Conservation (phyloP, 805 yeast genomes). For the Kodamaea nitidulidarum region DNA sequence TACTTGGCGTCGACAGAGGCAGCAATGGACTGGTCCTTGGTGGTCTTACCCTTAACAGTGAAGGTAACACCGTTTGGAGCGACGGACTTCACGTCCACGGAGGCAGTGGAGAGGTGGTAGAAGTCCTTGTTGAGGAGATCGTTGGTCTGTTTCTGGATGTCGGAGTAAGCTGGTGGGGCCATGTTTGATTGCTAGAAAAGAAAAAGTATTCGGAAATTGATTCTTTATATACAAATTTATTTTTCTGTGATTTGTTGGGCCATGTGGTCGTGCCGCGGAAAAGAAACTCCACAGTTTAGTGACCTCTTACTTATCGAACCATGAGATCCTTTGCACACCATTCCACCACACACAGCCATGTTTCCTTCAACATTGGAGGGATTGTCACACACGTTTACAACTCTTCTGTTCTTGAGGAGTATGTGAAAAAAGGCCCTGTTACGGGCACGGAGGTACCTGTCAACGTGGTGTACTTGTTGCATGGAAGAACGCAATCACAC, state of each 20-base stretch:
- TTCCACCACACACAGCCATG: conserved; percentile 3
- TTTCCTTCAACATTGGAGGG: conserved; percentile 38
- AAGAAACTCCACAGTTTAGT: conserved; percentile 2
- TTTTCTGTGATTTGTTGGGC: conserved; percentile 10
- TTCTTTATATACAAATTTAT: conserved; percentile 4
- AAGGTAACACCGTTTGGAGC: conserved; percentile 97
- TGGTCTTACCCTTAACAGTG: conserved; percentile 87
- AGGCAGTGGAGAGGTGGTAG: conserved; percentile 85
- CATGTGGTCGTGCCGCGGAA: conserved; percentile 5
- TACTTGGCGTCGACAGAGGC: conserved; percentile 90
- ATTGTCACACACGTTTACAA: conserved; percentile 44
- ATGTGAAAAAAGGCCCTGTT: conserved; percentile 16
- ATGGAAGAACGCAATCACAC: conserved; percentile 43
- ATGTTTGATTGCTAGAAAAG: conserved; percentile 16
- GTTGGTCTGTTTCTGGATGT: conserved; percentile 88
- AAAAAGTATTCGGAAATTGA: conserved; percentile 4
- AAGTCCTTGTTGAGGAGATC: conserved; percentile 87
- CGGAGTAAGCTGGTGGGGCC: conserved; percentile 85
- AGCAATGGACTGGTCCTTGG: conserved; percentile 74
- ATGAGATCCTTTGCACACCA: conserved; percentile 1
- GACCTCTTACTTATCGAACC: background rate
- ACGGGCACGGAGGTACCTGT: conserved; percentile 22
- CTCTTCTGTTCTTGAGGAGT: conserved; percentile 23
- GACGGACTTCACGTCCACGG: conserved; percentile 83
- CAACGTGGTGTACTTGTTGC: conserved; percentile 43